Evolutionary conservation across 768 basidiomycete genomes (phyloP).

Genomic region (Boletus tylopilopsis): DNA sequence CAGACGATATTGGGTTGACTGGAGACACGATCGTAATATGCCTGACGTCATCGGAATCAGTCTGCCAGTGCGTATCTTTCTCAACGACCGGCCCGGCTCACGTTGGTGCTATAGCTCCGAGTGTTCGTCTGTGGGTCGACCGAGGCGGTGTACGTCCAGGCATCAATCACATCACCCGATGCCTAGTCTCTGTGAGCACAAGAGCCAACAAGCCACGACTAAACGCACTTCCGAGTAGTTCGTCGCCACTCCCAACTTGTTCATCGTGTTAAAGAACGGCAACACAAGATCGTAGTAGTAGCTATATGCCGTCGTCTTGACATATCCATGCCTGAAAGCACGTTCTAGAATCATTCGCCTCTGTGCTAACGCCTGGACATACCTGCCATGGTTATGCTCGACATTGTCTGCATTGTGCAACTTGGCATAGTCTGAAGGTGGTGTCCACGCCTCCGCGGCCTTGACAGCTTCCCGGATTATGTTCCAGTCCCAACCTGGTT

Average conservation of each 20-base stretch:
- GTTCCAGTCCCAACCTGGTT: slow-evolving; percentile 10
- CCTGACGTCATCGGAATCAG: neutral
- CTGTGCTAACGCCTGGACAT: neutral
- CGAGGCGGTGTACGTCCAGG: slow-evolving; percentile 17
- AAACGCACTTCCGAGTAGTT: slow-evolving; percentile 3
- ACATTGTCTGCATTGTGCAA: slow-evolving; percentile 10
- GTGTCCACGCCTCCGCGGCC: slow-evolving; percentile 13
- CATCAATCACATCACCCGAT: slow-evolving; percentile 12
- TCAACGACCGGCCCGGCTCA: neutral
- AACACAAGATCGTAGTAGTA: too few species aligned
- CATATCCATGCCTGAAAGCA: too few species aligned
- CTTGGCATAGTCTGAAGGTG: slow-evolving; percentile 11
- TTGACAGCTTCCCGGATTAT: slow-evolving; percentile 9
- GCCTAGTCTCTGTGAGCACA: slow-evolving; percentile 1
- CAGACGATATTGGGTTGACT: slow-evolving; percentile 21
- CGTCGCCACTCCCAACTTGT: slow-evolving; percentile 3
- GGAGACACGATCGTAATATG: slow-evolving; percentile 18
- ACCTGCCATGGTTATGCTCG: slow-evolving; percentile 12
- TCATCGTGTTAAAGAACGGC: slow-evolving; percentile 10
- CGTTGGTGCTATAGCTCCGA: slow-evolving; percentile 14
- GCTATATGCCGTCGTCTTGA: too few species aligned
- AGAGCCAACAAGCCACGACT: neutral
- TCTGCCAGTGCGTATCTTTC: too few species aligned
- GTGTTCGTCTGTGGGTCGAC: slow-evolving; percentile 15
- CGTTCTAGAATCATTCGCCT: neutral